Evolutionary conservation across 139 green algal genomes (phyloP).

Genomic region (Trebouxia sp.): DNA sequence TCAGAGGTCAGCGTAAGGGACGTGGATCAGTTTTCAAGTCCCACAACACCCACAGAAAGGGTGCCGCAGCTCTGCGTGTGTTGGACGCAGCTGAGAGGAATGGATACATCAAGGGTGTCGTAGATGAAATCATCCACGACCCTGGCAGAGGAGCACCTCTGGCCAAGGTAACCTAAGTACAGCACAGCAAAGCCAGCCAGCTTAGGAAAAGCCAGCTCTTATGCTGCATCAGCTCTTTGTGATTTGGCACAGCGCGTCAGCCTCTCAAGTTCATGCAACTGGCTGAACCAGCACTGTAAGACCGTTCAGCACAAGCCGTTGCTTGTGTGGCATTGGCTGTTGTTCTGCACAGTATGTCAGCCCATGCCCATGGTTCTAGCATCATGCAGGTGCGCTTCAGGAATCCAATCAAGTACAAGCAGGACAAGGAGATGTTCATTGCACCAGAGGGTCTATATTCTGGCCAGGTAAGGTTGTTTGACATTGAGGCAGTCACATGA

Average conservation of each 20-base stretch:
- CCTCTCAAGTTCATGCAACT: neutral
- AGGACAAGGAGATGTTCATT: slow-evolving; percentile 97
- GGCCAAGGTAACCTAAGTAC: slow-evolving; percentile 45
- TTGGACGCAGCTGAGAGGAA: slow-evolving; percentile 88
- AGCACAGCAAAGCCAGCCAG: neutral
- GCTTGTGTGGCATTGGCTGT: neutral
- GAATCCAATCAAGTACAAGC: slow-evolving; percentile 89
- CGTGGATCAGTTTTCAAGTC: slow-evolving; percentile 94
- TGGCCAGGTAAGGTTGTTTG: slow-evolving; percentile 75
- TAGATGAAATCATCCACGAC: slow-evolving; percentile 99
- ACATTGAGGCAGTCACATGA: too few species aligned
- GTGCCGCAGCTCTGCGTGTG: slow-evolving; percentile 86
- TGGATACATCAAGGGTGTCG: slow-evolving; percentile 94
- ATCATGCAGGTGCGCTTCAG: slow-evolving; percentile 88
- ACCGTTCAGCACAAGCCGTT: neutral
- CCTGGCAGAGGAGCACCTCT: slow-evolving; percentile 94
- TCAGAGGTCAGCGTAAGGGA: slow-evolving; percentile 98
- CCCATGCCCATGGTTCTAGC: neutral
- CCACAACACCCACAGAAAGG: slow-evolving; percentile 95
- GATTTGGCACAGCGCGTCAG: neutral
- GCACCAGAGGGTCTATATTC: slow-evolving; percentile 96
- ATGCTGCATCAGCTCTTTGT: neutral
- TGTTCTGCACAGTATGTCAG: neutral
- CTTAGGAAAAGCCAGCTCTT: neutral
- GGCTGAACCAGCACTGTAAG: neutral